phyloP scores from a whole-genome alignment of 352 stramenopile genomes.

The Pseudoperonospora humuli region DNA sequence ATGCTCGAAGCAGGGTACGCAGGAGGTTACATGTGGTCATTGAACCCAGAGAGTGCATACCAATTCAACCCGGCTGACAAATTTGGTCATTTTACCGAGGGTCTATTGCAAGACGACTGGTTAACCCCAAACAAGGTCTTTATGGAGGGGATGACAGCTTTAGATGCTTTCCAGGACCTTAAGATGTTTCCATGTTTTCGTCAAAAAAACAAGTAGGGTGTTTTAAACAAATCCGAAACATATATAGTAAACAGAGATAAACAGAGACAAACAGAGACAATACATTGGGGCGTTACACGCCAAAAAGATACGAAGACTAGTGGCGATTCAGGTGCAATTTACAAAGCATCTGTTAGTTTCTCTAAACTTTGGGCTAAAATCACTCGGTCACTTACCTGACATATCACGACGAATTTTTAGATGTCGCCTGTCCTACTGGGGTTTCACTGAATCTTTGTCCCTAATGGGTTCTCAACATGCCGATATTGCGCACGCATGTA shows the following conservation, averaged over 20 bases:
- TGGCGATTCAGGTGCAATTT: too few relatives aligned
- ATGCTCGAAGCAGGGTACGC: slow-evolving; percentile 46
- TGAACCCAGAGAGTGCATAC: slow-evolving; percentile 65
- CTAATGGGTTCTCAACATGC: background rate
- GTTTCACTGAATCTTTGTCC: background rate
- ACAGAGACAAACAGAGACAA: too few relatives aligned
- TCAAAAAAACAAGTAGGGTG: too few relatives aligned
- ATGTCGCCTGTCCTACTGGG: slow-evolving; percentile 8
- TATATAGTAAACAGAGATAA: too few relatives aligned
- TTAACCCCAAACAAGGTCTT: slow-evolving; percentile 56
- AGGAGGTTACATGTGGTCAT: slow-evolving; percentile 67
- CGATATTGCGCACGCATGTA: background rate
- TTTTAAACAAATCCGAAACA: too few relatives aligned
- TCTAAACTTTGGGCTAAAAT: too few relatives aligned
- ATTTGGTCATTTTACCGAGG: slow-evolving; percentile 52
- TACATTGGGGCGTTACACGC: too few relatives aligned
- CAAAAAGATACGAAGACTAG: too few relatives aligned
- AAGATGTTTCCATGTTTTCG: slow-evolving; percentile 48
- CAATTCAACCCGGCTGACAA: slow-evolving; percentile 63
- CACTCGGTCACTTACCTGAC: too few relatives aligned
- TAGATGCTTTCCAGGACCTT: slow-evolving; percentile 49
- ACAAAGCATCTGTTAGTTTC: too few relatives aligned
- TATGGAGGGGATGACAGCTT: slow-evolving; percentile 36
- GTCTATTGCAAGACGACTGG: slow-evolving; percentile 60
- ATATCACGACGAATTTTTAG: too few relatives aligned